Evolutionary conservation across 2,329 filamentous ascomycete genomes (phyloP), one percentile per base, ranked within the genome.

Genomic region (Tothia fuscella): DNA sequence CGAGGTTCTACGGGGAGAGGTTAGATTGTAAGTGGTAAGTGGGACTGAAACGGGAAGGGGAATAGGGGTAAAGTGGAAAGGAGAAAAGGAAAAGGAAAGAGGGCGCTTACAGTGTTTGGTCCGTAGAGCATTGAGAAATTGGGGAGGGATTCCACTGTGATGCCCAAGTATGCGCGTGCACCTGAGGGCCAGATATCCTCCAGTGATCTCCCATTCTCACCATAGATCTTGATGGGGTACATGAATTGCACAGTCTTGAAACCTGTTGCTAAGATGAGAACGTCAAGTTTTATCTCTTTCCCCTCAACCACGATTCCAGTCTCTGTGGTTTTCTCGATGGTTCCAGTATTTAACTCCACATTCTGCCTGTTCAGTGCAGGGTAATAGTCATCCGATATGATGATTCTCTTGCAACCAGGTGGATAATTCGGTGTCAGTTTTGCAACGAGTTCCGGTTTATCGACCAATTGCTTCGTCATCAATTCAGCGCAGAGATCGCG

Each of bases 171-270:
- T 9, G 72, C 73, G 17, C 53, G 56, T 0, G 72, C 67, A 6
- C 71, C 72, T 3, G 59, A 53, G n/a, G 57, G 53, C 74, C 74
- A 78, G n/a, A 75, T 61, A 6, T 71, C 62, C 1, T 56, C 51
- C 16, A 77, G 55, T 0, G 62, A 41, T 4, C 60, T 59, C 1
- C 64, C 64, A 13, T 62, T 51, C 0, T 52, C 49, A 5, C 73
- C 74, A 7, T 57, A 62, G 14, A 45, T 59, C 19, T 67, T 56
- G 47, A 78, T 74, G 0, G 72, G 72, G 48, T 70, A 63, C 61
- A 78, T 65, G 55, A 78, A 78, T 34, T 77, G 67, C 0, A 71
- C 65, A 0, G 74, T 70, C 19, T 66, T 62, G 59, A 78, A 78
- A 0, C 74, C 74, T 0, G 74, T 78, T 1, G 74, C 74, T 6